phyloP scores from a whole-genome alignment of 2,329 filamentous ascomycete genomes.

The Ascochyta koolunga region DNA sequence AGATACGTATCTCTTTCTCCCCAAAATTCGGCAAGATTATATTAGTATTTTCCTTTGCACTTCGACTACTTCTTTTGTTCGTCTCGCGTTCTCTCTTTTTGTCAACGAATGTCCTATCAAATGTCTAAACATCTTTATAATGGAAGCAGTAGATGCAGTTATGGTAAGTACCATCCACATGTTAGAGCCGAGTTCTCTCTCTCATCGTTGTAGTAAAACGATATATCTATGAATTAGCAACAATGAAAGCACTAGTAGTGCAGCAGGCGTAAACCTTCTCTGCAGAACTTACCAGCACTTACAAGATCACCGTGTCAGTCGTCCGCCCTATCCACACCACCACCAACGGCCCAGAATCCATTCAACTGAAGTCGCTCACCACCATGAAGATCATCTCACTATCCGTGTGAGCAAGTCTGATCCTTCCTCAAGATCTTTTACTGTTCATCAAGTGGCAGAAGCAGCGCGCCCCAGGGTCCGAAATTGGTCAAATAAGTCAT shows the following conservation, averaged over 20 bases:
- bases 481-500: not conserved
- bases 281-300: not conserved
- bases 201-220: not conserved
- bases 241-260: not conserved
- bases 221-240: not conserved
- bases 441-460: constrained; percentile 6
- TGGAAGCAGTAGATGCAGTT: too few species aligned
- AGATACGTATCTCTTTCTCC: too few species aligned
- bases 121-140: too few species aligned
- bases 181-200: too few species aligned
- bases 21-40: too few species aligned
- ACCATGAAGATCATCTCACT: not conserved
- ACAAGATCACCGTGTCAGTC: not conserved
- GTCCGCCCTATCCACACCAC: not conserved
- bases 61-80: too few species aligned
- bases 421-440: constrained; percentile 1
- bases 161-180: not conserved
- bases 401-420: not conserved
- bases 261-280: not conserved
- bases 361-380: not conserved
- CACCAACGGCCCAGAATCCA: not conserved
- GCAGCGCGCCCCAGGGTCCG: not conserved
- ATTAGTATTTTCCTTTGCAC: not conserved
- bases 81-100: too few species aligned
- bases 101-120: too few species aligned